Evolutionary conservation across 805 yeast species (phyloP).

Genomic region (Ogataea glucozyma): DNA sequence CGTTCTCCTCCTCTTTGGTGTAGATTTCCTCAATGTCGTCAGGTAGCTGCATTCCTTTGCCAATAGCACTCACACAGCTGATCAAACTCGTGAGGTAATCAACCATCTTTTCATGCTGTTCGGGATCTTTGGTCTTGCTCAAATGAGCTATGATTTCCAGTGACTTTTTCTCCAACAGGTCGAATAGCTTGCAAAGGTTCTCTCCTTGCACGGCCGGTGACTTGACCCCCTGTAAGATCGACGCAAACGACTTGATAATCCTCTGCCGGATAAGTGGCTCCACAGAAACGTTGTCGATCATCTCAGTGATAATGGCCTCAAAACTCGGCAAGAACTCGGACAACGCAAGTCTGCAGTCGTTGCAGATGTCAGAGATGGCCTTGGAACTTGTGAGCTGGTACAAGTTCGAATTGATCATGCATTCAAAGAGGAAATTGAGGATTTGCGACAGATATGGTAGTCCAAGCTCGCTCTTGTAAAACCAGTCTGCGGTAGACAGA

Average conservation of each 20-base stretch:
- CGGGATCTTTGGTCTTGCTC: constrained; percentile 11
- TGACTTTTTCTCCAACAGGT: constrained; percentile 25
- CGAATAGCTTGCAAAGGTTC: constrained; percentile 26
- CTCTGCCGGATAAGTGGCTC: constrained; percentile 56
- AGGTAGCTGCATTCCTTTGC: constrained; percentile 65
- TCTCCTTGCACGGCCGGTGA: constrained; percentile 47
- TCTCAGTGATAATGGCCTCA: constrained; percentile 47
- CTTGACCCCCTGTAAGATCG: constrained; percentile 56
- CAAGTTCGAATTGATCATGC: constrained; percentile 32
- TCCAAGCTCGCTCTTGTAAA: constrained; percentile 51
- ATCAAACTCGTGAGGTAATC: constrained; percentile 59
- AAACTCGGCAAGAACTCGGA: constrained; percentile 46
- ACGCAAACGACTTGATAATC: constrained; percentile 60
- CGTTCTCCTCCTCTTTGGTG: constrained; percentile 34
- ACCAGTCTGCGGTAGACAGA: constrained; percentile 60
- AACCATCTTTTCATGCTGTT: constrained; percentile 29
- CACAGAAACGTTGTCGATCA: constrained; percentile 42
- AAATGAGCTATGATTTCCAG: constrained; percentile 15
- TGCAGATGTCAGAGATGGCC: constrained; percentile 61
- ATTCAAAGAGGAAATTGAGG: constrained; percentile 47
- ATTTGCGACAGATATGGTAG: constrained; percentile 47
- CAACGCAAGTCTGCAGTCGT: constrained; percentile 49
- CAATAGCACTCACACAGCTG: constrained; percentile 66
- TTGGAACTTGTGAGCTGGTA: constrained; percentile 46
- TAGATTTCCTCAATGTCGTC: constrained; percentile 48